phyloP scores from a whole-genome alignment of 2,329 filamentous ascomycete genomes.

The Cladophialophora chaetospira region DNA sequence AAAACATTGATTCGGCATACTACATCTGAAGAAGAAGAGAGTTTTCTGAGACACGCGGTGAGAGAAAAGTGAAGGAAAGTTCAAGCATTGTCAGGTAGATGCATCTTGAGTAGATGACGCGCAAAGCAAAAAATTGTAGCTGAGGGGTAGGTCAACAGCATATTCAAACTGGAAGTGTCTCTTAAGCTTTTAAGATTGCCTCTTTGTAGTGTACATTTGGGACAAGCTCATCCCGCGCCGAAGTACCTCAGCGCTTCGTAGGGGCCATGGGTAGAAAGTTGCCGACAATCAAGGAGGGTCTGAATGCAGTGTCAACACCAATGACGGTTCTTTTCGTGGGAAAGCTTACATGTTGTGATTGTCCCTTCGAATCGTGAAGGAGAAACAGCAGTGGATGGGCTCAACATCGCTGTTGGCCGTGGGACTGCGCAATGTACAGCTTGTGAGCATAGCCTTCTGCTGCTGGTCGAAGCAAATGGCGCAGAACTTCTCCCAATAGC shows the following conservation, averaged over 20 bases:
- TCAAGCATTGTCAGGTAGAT: too few relatives aligned
- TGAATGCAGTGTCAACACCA: slow-evolving; percentile 47
- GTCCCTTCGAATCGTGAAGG: slow-evolving; percentile 92
- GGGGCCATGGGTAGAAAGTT: slow-evolving; percentile 82
- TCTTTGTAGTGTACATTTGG: slow-evolving; percentile 15
- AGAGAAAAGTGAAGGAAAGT: too few relatives aligned
- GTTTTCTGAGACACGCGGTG: too few relatives aligned
- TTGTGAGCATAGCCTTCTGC: slow-evolving; percentile 93
- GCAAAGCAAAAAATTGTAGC: background rate
- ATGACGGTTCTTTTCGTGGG: slow-evolving; percentile 4
- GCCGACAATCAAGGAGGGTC: slow-evolving; percentile 90
- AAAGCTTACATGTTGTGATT: slow-evolving; percentile 87
- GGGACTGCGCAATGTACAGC: slow-evolving; percentile 85
- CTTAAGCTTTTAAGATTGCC: background rate
- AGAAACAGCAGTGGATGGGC: slow-evolving; percentile 91
- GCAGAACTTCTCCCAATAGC: slow-evolving; percentile 99
- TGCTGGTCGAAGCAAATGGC: slow-evolving; percentile 93
- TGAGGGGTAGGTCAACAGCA: background rate
- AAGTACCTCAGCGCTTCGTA: slow-evolving; percentile 30
- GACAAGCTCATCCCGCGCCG: background rate
- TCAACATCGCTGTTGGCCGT: slow-evolving; percentile 68
- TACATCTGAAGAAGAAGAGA: too few relatives aligned
- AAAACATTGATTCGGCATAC: slow-evolving; percentile 12
- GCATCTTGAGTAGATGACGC: too few relatives aligned
- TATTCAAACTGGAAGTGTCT: background rate